Conservation (phyloP, 768 basidiomycete species). For the Dioszegia hungarica region DNA sequence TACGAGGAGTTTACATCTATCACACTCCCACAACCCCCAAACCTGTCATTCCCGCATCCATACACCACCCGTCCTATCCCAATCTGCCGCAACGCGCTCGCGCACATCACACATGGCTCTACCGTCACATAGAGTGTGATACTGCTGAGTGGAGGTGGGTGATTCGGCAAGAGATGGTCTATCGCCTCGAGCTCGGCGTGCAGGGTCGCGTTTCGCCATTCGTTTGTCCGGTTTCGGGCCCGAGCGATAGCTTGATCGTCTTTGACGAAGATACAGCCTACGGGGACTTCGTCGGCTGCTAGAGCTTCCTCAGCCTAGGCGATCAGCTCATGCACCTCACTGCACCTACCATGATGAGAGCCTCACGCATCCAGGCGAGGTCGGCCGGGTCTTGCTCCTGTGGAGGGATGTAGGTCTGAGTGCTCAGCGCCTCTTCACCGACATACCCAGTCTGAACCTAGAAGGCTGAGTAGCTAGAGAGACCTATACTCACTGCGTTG, state of each 20-base stretch:
- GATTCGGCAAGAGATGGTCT: conserved; percentile 71
- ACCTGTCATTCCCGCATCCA: conserved; percentile 91
- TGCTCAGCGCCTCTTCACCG: not conserved
- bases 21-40: conserved; percentile 95
- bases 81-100: conserved; percentile 86
- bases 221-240: conserved; percentile 90
- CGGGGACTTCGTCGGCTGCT: conserved; percentile 80
- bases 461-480: no score
- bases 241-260: conserved; percentile 69
- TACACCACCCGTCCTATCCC: conserved; percentile 87
- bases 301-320: conserved; percentile 64
- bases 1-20: conserved; percentile 76
- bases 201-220: conserved; percentile 88
- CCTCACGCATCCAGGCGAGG: conserved; percentile 70
- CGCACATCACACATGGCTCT: conserved; percentile 99
- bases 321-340: not conserved
- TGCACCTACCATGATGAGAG: conserved; percentile 67
- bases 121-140: conserved; percentile 96
- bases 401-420: conserved; percentile 43
- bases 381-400: conserved; percentile 50
- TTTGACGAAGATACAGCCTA: conserved; percentile 91
- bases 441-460: not conserved
- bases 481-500: not conserved
- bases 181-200: conserved; percentile 98
- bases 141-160: conserved; percentile 62